These are phyloP conservation scores for Solanum hybrid DNA, from an alignment of 305 asterid species.

Conservation along the genomic window DNA sequence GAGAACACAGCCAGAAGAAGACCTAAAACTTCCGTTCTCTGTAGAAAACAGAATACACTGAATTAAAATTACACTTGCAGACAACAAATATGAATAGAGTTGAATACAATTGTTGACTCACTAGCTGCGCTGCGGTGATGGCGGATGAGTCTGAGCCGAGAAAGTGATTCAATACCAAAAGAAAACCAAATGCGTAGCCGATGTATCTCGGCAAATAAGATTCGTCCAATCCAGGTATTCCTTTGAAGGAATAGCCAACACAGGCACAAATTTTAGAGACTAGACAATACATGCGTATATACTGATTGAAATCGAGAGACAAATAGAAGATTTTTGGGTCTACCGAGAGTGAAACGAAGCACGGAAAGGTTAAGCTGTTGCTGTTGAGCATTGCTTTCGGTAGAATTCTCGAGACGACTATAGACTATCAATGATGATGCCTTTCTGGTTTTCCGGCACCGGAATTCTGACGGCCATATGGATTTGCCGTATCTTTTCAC, in stretches of 20 bases:
- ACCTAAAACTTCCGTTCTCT: slow-evolving; percentile 85
- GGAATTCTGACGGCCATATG: slow-evolving; percentile 15
- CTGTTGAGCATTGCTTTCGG: slow-evolving; percentile 24
- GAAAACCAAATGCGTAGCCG: slow-evolving; percentile 82
- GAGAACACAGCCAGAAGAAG: slow-evolving; percentile 75
- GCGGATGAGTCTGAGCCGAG: slow-evolving; percentile 55
- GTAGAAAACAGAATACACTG: slow-evolving; percentile 5
- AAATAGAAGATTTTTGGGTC: neutral
- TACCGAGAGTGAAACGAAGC: slow-evolving; percentile 94
- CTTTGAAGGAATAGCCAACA: slow-evolving; percentile 14
- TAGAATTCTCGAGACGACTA: slow-evolving; percentile 19
- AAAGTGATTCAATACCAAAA: slow-evolving; percentile 66
- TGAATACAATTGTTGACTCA: slow-evolving; percentile 15
- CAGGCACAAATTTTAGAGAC: neutral
- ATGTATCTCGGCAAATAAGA: slow-evolving; percentile 92
- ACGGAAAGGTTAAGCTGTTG: slow-evolving; percentile 75
- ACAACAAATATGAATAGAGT: neutral
- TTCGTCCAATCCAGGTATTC: slow-evolving; percentile 91
- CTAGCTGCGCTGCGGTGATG: slow-evolving; percentile 70
- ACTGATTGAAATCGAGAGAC: neutral
- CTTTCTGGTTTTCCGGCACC: slow-evolving; percentile 1
- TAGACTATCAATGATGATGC: slow-evolving; percentile 21
- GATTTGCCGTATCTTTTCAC: slow-evolving; percentile 17
- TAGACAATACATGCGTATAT: neutral
- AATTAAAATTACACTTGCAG: neutral